Evolutionary conservation across 352 stramenopile genomes (phyloP).

Genomic region (Pythium biforme): DNA sequence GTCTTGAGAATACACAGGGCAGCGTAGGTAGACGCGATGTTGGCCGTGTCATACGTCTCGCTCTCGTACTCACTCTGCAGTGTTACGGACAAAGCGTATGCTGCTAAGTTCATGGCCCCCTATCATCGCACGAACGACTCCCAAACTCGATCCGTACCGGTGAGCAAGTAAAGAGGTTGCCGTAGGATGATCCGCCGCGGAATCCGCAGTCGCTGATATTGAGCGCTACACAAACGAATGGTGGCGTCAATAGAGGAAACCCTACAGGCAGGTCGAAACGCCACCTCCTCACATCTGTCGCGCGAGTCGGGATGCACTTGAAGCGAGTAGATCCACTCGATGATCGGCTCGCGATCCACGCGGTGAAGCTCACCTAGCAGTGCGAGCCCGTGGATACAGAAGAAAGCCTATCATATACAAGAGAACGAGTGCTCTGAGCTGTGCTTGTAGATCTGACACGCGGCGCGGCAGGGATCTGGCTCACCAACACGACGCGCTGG

Average conservation of each 20-base stretch:
- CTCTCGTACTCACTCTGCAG: constrained; percentile 64
- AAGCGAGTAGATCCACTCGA: constrained; percentile 87
- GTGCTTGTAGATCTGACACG: no score
- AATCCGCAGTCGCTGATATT: constrained; percentile 78
- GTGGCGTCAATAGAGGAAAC: background rate
- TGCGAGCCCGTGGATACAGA: constrained; percentile 81
- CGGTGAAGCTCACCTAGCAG: constrained; percentile 75
- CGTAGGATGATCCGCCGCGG: constrained; percentile 62
- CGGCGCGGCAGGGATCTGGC: constrained; percentile 9
- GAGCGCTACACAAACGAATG: constrained; percentile 33
- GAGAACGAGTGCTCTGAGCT: background rate
- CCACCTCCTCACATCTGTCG: constrained; percentile 42
- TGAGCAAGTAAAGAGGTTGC: constrained; percentile 51
- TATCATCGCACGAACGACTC: no score
- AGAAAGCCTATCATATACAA: constrained; percentile 74
- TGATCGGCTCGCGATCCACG: constrained; percentile 63
- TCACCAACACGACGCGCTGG: constrained; percentile 74
- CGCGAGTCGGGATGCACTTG: constrained; percentile 71
- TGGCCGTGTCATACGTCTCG: constrained; percentile 76
- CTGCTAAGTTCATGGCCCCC: no score
- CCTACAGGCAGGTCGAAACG: background rate
- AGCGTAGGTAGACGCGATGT: constrained; percentile 85
- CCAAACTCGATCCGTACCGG: constrained; percentile 24
- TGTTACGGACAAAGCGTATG: no score
- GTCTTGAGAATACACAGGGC: constrained; percentile 82